A percentile compares a stretch with the other conserved stretches of the same genome.
These are phyloP conservation scores for Pholiota molesta DNA, from an alignment of 768 basidiomycete species.

Conservation along the genomic window DNA sequence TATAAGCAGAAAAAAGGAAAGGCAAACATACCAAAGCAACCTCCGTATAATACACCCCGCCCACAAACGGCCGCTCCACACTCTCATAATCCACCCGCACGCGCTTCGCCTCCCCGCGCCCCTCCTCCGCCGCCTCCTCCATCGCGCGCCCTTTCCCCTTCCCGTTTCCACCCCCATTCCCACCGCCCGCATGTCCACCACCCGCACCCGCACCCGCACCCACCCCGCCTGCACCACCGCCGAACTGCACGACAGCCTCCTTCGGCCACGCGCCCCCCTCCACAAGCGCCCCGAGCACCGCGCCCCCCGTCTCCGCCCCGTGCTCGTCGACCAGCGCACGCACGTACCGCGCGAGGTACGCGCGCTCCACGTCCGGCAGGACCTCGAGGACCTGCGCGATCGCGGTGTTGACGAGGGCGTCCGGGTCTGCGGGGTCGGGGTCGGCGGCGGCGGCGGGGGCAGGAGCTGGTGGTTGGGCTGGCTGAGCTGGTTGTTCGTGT, in stretches of 20 bases:
- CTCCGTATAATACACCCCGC: constrained; percentile 49
- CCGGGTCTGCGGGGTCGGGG: too few species aligned
- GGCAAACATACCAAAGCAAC: constrained; percentile 34
- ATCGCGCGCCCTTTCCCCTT: constrained; percentile 35
- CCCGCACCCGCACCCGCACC: constrained; percentile 3
- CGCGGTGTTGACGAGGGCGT: neutral
- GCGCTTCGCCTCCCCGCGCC: constrained; percentile 32
- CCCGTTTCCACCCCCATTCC: too few species aligned
- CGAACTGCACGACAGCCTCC: neutral
- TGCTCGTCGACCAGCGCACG: neutral
- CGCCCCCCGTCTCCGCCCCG: neutral
- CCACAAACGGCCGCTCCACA: constrained; percentile 44
- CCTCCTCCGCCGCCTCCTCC: constrained; percentile 36
- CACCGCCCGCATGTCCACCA: constrained; percentile 5
- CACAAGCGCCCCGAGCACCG: neutral
- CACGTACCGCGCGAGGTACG: neutral
- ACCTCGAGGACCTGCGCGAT: neutral
- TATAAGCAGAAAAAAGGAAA: too few species aligned
- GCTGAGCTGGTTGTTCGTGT: too few species aligned
- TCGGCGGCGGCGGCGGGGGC: neutral
- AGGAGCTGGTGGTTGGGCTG: neutral
- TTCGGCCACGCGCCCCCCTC: neutral
- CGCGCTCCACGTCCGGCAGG: neutral
- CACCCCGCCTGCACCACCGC: too few species aligned
- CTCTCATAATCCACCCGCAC: constrained; percentile 57